Percentiles rank a stretch among this genome's conserved stretches.
These are phyloP conservation scores for Wakefieldia striispora DNA, from an alignment of 768 basidiomycete species.

Conservation along the genomic window DNA sequence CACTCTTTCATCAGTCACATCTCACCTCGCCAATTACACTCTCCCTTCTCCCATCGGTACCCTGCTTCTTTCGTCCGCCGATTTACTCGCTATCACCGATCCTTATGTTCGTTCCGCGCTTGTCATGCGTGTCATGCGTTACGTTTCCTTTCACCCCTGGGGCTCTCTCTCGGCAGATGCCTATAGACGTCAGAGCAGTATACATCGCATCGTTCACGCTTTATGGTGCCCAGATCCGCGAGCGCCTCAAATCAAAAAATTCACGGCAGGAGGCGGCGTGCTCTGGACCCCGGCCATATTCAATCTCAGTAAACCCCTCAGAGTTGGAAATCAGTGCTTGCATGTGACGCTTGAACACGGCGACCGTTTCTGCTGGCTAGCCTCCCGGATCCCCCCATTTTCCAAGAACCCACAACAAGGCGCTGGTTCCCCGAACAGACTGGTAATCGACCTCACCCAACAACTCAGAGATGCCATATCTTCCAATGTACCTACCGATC, in stretches of 20 bases:
- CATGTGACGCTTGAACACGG: conserved; percentile 8
- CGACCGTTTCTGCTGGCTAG: conserved; percentile 56
- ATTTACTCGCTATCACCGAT: conserved; percentile 35
- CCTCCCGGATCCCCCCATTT: conserved; percentile 53
- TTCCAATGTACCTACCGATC: conserved; percentile 5
- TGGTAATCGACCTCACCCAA: conserved; percentile 45
- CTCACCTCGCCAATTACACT: conserved; percentile 34
- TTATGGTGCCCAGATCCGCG: conserved; percentile 45
- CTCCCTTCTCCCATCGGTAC: conserved; percentile 49
- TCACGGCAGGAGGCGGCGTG: conserved; percentile 61
- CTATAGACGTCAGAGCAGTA: conserved; percentile 44
- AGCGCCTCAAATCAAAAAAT: conserved; percentile 27
- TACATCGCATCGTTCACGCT: conserved; percentile 45
- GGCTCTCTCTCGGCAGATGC: conserved; percentile 65
- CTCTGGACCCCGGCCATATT: conserved; percentile 58
- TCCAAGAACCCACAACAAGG: conserved; percentile 30
- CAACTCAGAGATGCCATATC: conserved; percentile 14
- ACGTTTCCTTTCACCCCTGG: conserved; percentile 74
- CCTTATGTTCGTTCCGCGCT: conserved; percentile 39
- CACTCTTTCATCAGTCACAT: conserved; percentile 44
- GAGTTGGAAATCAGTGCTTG: conserved; percentile 17
- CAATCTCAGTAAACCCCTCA: conserved; percentile 18
- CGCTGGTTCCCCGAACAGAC: conserved; percentile 21
- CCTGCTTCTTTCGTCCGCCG: conserved; percentile 41
- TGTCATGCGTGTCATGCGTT: conserved; percentile 60